Percentiles rank a stretch among this genome's conserved stretches.
These are phyloP conservation scores for Trichophyton simii DNA, from an alignment of 2,329 filamentous ascomycete genomes.

Conservation along the genomic window DNA sequence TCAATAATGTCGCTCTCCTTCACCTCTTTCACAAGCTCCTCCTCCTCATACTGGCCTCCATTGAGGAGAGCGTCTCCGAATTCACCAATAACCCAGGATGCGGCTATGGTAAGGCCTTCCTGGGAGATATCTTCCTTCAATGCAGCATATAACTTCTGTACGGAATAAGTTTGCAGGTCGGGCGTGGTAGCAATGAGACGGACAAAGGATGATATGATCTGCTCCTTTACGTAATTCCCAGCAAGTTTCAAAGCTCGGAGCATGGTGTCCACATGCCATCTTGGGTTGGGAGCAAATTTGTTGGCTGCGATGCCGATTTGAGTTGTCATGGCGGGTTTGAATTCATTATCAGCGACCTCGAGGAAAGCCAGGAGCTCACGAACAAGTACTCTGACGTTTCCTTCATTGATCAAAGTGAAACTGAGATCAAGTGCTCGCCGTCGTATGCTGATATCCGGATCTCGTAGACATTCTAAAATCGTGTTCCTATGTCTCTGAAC, in stretches of 20 bases:
- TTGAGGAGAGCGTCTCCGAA: constrained; percentile 83
- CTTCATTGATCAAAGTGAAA: constrained; percentile 95
- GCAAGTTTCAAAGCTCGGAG: constrained; percentile 83
- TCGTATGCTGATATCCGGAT: constrained; percentile 96
- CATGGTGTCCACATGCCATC: constrained; percentile 98
- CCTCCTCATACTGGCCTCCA: constrained; percentile 86
- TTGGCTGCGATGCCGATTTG: constrained; percentile 97
- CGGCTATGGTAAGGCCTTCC: constrained; percentile 84
- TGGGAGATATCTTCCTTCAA: constrained; percentile 96
- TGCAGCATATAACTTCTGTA: constrained; percentile 82
- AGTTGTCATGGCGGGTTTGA: constrained; percentile 96
- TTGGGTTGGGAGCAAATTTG: constrained; percentile 87
- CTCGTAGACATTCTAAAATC: constrained; percentile 86
- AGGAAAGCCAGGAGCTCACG: constrained; percentile 87
- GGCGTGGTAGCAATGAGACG: constrained; percentile 88
- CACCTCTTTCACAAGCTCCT: constrained; percentile 71
- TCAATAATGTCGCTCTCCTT: constrained; percentile 85
- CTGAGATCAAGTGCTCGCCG: constrained; percentile 91
- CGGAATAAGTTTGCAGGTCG: constrained; percentile 90
- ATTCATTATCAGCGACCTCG: constrained; percentile 94
- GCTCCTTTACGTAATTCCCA: constrained; percentile 94
- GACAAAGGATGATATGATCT: constrained; percentile 92
- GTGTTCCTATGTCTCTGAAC: constrained; percentile 96
- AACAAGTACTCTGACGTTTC: constrained; percentile 86
- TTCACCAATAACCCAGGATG: constrained; percentile 95